Base-by-base conservation (phyloP, 441 rosid species). In the Raphanus hybrid region DNA sequence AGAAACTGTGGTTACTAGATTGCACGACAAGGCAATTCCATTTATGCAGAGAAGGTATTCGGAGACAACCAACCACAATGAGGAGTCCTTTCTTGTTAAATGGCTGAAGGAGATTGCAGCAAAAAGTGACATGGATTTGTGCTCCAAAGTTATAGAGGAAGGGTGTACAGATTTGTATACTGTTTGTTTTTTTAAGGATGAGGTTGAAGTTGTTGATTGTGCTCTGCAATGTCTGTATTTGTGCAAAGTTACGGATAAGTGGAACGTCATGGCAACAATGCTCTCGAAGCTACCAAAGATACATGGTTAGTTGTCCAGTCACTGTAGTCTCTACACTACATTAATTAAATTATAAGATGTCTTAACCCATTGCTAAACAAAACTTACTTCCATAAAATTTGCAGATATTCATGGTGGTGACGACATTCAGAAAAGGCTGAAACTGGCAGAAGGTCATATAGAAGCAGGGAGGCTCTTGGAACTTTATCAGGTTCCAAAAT, bases 401-500 rank as follows among this genome's bases (percentile, higher is more conserved):
- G 73, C 78, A 75, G 91, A 83, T 82, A 74, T 64, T 34, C 73
- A 55, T 78, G 74, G 70, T 69, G 78, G 71, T 69, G 78, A 82
- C 76, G 86, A 74, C 77, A 85, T 94, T 82, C 90, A 84, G 84
- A 86, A 80, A 81, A 88, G 88, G 79, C 84, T 87, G 45, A 92
- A 86, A 84, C 77, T 82, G 81, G 96, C 96, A 8, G 95, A 91
- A 84, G 92, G 88, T 64, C 98, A 96, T 83, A 81, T 92, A 78
- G 99, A 96, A 85, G 97, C 96, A 16, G 98, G 98, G 80, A 94
- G 95, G 81, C 86, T 92, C 77, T 82, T 94, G 86, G 87, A 93
- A 63, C 85, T 84, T 77, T 96, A 94, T 80, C 99, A 96, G 98
- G 99, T 92, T 70, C 54, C 61, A 65, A 78, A 70, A 78, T 79